phyloP scores from a whole-genome alignment of 306 rosid genomes.

The Rosa persica region DNA sequence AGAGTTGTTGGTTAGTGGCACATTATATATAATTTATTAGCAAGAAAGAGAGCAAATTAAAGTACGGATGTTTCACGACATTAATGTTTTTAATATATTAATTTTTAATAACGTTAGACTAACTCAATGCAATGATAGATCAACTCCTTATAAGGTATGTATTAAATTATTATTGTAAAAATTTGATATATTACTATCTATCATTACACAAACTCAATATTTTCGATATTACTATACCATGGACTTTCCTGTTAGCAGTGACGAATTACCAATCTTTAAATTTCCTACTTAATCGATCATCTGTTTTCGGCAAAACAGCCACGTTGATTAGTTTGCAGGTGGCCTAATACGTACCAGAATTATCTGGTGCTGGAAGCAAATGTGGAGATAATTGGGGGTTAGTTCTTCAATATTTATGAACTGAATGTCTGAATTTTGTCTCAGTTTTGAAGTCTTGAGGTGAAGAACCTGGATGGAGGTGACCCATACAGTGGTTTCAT shows the following conservation, averaged over 20 bases:
- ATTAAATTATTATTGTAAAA: too few species aligned
- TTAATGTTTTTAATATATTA: too few species aligned
- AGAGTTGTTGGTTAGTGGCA: not conserved
- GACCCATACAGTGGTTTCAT: not conserved
- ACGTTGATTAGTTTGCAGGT: not conserved
- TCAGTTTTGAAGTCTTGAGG: not conserved
- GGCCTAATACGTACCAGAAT: not conserved
- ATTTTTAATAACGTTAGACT: not conserved
- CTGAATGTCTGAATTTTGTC: not conserved
- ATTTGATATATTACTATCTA: too few species aligned
- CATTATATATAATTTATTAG: not conserved
- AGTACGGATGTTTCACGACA: not conserved
- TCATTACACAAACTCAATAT: too few species aligned
- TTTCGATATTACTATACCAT: too few species aligned
- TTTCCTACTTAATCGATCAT: too few species aligned
- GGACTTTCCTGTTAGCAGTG: too few species aligned
- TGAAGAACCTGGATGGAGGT: not conserved
- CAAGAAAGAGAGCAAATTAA: not conserved
- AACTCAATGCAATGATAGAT: not conserved
- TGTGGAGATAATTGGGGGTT: not conserved
- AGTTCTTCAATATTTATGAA: not conserved
- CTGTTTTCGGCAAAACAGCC: not conserved
- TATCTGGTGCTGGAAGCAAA: too few species aligned
- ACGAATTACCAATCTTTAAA: too few species aligned
- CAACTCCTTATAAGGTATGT: too few species aligned